Conservation (phyloP, 805 yeast genomes). For the Cyberlindnera suaveolens region DNA sequence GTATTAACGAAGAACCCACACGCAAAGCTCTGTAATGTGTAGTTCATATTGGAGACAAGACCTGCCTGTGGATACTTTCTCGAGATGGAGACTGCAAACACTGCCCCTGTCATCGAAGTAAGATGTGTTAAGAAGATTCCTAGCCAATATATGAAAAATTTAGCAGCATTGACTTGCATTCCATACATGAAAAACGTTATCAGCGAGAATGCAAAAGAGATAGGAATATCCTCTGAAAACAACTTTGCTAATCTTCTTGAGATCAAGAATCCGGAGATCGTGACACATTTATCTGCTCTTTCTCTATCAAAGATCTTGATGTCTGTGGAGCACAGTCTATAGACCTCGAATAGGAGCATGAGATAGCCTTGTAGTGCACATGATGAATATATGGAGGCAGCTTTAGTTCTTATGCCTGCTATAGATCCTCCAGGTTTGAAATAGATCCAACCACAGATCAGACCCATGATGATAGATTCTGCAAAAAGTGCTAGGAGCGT, state of each 20-base stretch:
- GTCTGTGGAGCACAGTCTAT: conserved; percentile 49
- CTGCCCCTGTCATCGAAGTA: conserved; percentile 52
- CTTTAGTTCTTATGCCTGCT: conserved; percentile 56
- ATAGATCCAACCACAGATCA: conserved; percentile 69
- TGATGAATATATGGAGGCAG: conserved; percentile 47
- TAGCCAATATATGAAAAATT: conserved; percentile 59
- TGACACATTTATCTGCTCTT: conserved; percentile 60
- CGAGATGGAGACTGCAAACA: conserved; percentile 26
- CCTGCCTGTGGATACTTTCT: conserved; percentile 22
- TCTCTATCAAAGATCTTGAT: conserved; percentile 62
- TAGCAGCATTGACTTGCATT: conserved; percentile 37
- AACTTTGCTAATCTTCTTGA: conserved; percentile 66
- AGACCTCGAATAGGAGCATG: conserved; percentile 51
- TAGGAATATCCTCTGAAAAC: conserved; percentile 61
- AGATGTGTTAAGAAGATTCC: conserved; percentile 50
- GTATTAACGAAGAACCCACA: conserved; percentile 80
- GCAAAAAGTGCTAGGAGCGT: conserved; percentile 26
- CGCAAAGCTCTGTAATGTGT: conserved; percentile 59
- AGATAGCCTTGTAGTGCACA: conserved; percentile 52
- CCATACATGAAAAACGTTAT: conserved; percentile 80
- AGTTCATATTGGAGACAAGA: conserved; percentile 20
- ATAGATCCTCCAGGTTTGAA: conserved; percentile 51
- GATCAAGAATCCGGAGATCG: conserved; percentile 59
- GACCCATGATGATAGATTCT: conserved; percentile 20
- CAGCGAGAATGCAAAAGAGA: conserved; percentile 51